phyloP scores from a whole-genome alignment of 2,329 filamentous ascomycete genomes.

The Leptographium procerum region DNA sequence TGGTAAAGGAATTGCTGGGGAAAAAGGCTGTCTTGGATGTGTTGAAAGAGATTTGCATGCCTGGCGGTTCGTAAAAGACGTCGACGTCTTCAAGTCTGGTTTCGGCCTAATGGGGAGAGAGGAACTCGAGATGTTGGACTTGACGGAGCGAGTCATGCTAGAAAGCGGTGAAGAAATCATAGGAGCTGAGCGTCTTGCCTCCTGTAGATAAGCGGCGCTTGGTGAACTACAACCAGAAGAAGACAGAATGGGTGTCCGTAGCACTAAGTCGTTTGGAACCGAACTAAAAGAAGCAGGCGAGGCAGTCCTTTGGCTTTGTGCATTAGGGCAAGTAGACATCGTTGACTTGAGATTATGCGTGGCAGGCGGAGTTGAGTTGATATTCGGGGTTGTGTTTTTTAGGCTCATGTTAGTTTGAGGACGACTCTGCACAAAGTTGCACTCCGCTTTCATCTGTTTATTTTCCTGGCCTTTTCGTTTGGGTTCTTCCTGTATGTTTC shows the following conservation, averaged over 20 bases:
- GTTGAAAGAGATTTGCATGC: background rate
- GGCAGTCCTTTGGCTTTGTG: no score
- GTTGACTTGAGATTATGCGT: background rate
- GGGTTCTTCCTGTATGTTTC: slow-evolving; percentile 3
- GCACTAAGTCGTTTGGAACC: no score
- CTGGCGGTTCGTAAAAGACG: background rate
- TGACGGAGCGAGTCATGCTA: slow-evolving; percentile 10
- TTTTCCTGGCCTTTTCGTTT: background rate
- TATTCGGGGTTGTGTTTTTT: background rate
- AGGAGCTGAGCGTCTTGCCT: slow-evolving; percentile 22
- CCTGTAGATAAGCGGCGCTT: slow-evolving; percentile 23
- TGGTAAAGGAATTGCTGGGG: background rate
- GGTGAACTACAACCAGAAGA: slow-evolving; percentile 13
- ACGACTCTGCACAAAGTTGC: background rate
- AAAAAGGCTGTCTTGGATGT: background rate
- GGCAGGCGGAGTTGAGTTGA: background rate
- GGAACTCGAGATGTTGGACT: slow-evolving; percentile 3
- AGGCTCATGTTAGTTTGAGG: background rate
- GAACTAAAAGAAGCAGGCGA: no score
- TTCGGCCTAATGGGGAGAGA: background rate
- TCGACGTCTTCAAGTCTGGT: background rate
- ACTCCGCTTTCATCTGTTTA: background rate
- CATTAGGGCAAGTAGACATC: no score
- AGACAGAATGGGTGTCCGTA: background rate
- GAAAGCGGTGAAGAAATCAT: slow-evolving; percentile 12